These are phyloP conservation scores for Arthrinium puccinioides DNA, from an alignment of 2,329 filamentous ascomycete species.

Conservation along the genomic window DNA sequence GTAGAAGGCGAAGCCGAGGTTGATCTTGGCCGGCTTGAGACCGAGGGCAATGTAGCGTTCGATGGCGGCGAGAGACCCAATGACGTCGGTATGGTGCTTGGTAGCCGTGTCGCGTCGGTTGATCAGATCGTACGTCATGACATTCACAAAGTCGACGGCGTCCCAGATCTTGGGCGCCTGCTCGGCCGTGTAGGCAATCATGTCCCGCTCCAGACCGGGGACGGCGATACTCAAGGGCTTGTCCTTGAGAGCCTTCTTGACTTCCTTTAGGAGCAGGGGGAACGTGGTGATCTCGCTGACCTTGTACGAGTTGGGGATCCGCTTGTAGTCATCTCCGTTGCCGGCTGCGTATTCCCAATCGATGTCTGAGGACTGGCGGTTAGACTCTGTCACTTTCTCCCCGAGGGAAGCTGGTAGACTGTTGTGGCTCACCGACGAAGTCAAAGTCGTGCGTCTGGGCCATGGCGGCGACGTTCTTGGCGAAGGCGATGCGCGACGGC, in stretches of 20 bases:
- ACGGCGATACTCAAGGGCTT: slow-evolving; percentile 63
- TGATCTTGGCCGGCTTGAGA: slow-evolving; percentile 43
- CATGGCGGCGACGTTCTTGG: slow-evolving; percentile 57
- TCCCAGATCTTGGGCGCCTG: slow-evolving; percentile 51
- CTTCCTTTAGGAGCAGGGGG: slow-evolving; percentile 50
- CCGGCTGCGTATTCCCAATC: slow-evolving; percentile 63
- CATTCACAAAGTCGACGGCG: slow-evolving; percentile 60
- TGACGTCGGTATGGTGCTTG: slow-evolving; percentile 57
- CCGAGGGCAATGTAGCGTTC: slow-evolving; percentile 53
- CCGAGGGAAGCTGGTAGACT: slow-evolving; percentile 8
- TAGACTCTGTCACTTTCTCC: slow-evolving; percentile 4
- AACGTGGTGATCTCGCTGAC: slow-evolving; percentile 56
- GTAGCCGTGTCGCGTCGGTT: slow-evolving; percentile 60
- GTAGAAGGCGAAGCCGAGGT: slow-evolving; percentile 61
- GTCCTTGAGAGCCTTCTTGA: slow-evolving; percentile 50
- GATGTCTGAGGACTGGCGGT: slow-evolving; percentile 32
- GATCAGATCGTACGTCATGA: slow-evolving; percentile 40
- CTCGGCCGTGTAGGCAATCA: slow-evolving; percentile 57
- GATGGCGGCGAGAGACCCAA: slow-evolving; percentile 45
- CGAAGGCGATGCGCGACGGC: slow-evolving; percentile 48
- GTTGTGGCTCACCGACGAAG: slow-evolving; percentile 56
- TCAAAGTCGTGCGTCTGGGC: slow-evolving; percentile 56
- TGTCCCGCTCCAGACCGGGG: slow-evolving; percentile 55
- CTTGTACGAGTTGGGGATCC: slow-evolving; percentile 52
- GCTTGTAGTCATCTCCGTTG: slow-evolving; percentile 64